These are phyloP conservation scores for Rubia yunnanensis DNA, from an alignment of 257 asterid species.

Conservation along the genomic window DNA sequence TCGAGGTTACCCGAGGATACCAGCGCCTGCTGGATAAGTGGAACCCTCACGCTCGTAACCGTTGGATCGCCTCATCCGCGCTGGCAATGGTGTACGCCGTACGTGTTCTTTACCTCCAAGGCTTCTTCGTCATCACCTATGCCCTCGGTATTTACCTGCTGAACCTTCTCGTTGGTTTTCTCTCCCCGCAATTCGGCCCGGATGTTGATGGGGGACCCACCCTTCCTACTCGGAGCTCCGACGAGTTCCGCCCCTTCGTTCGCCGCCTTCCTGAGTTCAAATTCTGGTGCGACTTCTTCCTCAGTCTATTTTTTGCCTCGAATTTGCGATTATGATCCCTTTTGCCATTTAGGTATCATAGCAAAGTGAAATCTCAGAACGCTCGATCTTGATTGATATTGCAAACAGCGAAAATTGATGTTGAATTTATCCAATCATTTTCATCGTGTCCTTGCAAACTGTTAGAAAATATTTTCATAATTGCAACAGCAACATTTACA, in stretches of 20 bases:
- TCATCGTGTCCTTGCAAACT: too few relatives aligned
- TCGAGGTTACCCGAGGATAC: constrained; percentile 18
- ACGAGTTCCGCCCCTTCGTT: constrained; percentile 4
- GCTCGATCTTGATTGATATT: too few relatives aligned
- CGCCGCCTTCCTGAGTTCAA: constrained; percentile 6
- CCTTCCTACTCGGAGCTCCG: constrained; percentile 6
- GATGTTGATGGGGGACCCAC: neutral
- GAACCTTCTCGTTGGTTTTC: neutral
- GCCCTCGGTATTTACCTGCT: constrained; percentile 5
- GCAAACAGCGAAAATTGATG: too few relatives aligned
- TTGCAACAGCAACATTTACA: too few relatives aligned
- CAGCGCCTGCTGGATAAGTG: constrained; percentile 27
- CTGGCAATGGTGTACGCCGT: neutral
- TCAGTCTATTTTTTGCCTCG: neutral
- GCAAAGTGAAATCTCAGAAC: too few relatives aligned
- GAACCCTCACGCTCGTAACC: constrained; percentile 6
- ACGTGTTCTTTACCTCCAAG: neutral
- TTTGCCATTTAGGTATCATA: too few relatives aligned
- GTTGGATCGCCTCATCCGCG: constrained; percentile 2
- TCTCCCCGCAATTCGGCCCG: constrained; percentile 2
- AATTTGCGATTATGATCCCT: neutral
- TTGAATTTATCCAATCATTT: too few relatives aligned
- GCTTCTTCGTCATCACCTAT: constrained; percentile 1
- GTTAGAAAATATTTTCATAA: too few relatives aligned
- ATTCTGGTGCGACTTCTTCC: constrained; percentile 3